Evolutionary conservation across 208 protist species (phyloP), one percentile per base, ranked within the genome.

Genomic region (Leishmania mexicana): DNA sequence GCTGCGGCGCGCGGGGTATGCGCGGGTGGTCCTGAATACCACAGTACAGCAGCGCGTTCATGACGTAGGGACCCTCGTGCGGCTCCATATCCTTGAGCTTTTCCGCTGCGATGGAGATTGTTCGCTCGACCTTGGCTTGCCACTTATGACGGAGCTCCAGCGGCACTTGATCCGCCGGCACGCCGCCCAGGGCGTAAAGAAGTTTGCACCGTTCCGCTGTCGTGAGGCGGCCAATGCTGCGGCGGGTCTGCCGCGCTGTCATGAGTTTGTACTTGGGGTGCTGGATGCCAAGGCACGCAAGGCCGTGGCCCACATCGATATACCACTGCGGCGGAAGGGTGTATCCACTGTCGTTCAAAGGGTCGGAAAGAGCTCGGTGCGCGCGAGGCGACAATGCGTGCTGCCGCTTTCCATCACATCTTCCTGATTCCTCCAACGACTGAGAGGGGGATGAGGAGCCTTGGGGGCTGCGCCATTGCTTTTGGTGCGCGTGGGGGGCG

Each of bases 221-320:
- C 2, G 91, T 86, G 45, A 98, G 81, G 13, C 49, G 51, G 6
- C 65, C 75, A 60, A 97, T 90, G 71, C 85, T 83, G 68, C 89
- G 85, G 19, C 90, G 91, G 17, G 90, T 83, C 49, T 91, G 87
- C 35, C 93, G 91, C 13, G 94, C 88, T 74, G 87, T 90, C 86
- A 93, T 90, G 42, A 98, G 85, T 62, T 88, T 92, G 84, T 90
- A 98, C 87, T 98, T 98, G 81, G 85, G 81, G 79, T 94, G 87
- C 54, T 84, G 74, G 47, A 97, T 89, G 77, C 81, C 87, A 45
- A 98, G 87, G 79, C 91, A 96, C 5, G 89, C 80, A 31, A 98
- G 87, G 42, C 89, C 92, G 81, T 96, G 92, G 10, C 87, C 92
- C 2, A 94, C 84, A 81, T 95, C 88, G n/a, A 98, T 88, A 82